Conservation (phyloP, 1,284 basidiomycete genomes). For the Microbotryum lychnidis-dioicae region DNA sequence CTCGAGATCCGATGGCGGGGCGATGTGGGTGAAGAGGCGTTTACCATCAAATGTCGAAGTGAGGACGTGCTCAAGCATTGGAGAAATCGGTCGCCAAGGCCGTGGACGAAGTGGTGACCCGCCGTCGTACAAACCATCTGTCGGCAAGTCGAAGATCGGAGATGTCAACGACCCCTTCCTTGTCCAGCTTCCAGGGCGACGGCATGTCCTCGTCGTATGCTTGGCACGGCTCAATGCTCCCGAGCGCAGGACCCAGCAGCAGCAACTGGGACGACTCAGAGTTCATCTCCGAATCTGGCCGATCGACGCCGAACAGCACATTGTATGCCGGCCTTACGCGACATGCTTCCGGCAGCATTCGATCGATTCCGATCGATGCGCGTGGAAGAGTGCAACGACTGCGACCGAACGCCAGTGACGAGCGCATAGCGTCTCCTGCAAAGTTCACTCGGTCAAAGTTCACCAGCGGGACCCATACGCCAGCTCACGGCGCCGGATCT, state of each 20-base stretch:
- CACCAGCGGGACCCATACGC: no score
- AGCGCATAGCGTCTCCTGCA: no score
- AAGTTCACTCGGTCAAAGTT: no score
- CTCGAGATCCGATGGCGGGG: constrained; percentile 89
- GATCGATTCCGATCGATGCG: constrained; percentile 17
- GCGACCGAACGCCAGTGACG: no score
- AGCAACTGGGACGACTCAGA: constrained; percentile 26
- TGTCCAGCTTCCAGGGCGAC: neutral
- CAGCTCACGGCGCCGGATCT: no score
- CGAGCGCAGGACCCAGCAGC: constrained; percentile 12
- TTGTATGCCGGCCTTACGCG: neutral
- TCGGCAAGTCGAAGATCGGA: constrained; percentile 28
- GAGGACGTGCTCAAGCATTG: constrained; percentile 91
- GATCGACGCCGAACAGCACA: constrained; percentile 17
- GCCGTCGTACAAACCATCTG: constrained; percentile 38
- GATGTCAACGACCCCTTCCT: constrained; percentile 25
- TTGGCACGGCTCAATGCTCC: constrained; percentile 9
- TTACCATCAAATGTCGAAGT: constrained; percentile 82
- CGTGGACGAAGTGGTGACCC: constrained; percentile 61
- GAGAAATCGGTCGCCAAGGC: constrained; percentile 80
- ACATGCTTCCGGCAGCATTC: neutral
- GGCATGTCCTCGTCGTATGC: neutral
- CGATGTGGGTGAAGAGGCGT: constrained; percentile 64
- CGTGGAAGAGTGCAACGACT: no score
- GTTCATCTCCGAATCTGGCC: constrained; percentile 17